Base-by-base conservation (phyloP, 106 monocot species). In the Dendrobium catenatum region DNA sequence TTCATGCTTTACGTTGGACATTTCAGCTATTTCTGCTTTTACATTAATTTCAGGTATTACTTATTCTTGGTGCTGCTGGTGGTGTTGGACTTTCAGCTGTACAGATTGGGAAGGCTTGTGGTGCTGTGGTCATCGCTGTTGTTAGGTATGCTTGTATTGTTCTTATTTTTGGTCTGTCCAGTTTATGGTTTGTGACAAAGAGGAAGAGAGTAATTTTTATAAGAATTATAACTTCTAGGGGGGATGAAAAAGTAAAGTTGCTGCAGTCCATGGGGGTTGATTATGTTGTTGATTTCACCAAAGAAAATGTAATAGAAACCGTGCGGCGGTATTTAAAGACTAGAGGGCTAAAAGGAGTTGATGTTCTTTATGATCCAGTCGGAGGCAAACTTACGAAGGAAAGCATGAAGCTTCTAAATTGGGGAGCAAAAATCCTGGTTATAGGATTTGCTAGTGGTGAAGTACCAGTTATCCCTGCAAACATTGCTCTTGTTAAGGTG, bases 391-490 rank as follows among this genome's bases (percentile, higher is more conserved):
- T 89, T 33, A 89, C 44, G 24, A 95, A 95, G 48, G 95, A 95
- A 20, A 84, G 93, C 76, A 86, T 93, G 93, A 99, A 93, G 82
- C 87, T 99, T 79, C 85, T 99, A 20, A 99, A 93, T 11, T 99
- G 99, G 99, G 95, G 99, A 68, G 95, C 99, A 68, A 79, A 93
- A 72, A 99, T 99, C 87, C 80, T 99, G 79, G 87, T 99, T 33
- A 99, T 99, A 80, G 99, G 99, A 79, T 99, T 99, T 90, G 99
- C 99, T 48, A 95, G 95, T 59, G 99, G 95, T 85, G 95, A 99
- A 87, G 83, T 99, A 19, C 99, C 99, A 15, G 87, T 93, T 13
- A 95, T 99, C 51, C 99, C 95, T 72, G 99, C 93, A 87, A 99
- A 99, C 88, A 90, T 99, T 85, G 93, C 99, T 84, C 95, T 99